Percentiles rank a stretch among this genome's conserved stretches.
phyloP scores from a whole-genome alignment of 305 asterid genomes.

The Fraxinus paxiana region DNA sequence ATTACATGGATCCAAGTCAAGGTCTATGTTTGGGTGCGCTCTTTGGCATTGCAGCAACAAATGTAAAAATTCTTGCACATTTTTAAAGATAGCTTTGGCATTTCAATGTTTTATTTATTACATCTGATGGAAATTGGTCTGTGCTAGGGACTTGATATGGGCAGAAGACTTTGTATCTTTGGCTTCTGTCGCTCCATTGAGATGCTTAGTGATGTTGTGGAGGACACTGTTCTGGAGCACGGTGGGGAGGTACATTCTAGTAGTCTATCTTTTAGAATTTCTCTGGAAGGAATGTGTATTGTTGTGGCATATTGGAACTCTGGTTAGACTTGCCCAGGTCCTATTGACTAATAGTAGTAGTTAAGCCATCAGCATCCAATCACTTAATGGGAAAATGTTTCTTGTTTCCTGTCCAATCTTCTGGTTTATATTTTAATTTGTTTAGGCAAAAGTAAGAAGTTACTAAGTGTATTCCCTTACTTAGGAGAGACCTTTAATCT shows the following conservation, averaged over 20 bases:
- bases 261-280: neutral
- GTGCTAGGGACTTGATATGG: conserved; percentile 68
- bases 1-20: conserved; percentile 87
- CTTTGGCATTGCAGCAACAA: conserved; percentile 91
- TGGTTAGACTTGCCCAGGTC: neutral
- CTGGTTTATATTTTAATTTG: neutral
- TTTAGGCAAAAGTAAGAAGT: neutral
- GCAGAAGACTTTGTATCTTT: conserved; percentile 84
- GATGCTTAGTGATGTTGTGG: conserved; percentile 96
- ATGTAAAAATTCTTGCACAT: conserved; percentile 38
- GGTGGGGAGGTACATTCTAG: conserved; percentile 80
- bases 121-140: conserved; percentile 17
- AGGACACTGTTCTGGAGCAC: conserved; percentile 87
- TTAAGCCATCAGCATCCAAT: neutral
- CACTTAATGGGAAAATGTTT: neutral
- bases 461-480: no score
- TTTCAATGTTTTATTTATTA: neutral
- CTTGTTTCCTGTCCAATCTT: neutral
- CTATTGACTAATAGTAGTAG: neutral
- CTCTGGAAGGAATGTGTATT: neutral
- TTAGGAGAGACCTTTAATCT: no score
- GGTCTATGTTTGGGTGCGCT: conserved; percentile 87
- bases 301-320: neutral
- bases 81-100: neutral
- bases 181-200: conserved; percentile 89